Evolutionary conservation across 257 asterid genomes (phyloP), one percentile per base, ranked within the genome.

Genomic region (Solanum paucissectum): DNA sequence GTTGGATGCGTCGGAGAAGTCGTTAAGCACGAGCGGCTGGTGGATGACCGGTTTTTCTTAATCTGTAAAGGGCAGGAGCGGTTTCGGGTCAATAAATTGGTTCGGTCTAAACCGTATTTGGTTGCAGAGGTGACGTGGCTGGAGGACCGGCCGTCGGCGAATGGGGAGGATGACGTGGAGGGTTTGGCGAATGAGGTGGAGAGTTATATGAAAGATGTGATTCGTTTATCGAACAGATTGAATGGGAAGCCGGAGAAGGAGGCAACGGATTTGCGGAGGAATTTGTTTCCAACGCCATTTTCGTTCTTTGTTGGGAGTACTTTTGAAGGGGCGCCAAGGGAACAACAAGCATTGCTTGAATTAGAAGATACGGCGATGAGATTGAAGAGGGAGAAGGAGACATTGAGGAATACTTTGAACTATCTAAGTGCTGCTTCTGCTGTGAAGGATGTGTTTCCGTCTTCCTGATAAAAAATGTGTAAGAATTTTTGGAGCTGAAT

Each of bases 1-100:
- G 98, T 97, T 13, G 99, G 99, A 52, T 97, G 99, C 92, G 99
- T 97, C 62, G 99, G 99, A 14, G 98, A 97, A 62, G 94, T 97
- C 14, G 93, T 97, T 77, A 95, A 95, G 83, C 99, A 97, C 90
- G 99, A 97, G 92, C 94, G 98, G 29, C 97, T 97, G 76, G 98
- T 92, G 62, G 99, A 97, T 85, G 99, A 97, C 87, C 93, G 99
- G 0, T 97, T 97, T 91, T 95, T 95, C 89, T 90, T 97, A 12
- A 95, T 95, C 83, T 97, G 99, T 81, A 97, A 97, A 81, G 99
- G 99, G 1, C 99, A 97, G 90, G 99, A 97, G 89, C 95, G 99
- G 3, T 97, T 97, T 88, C 95, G 99, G 36, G 98, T 97, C 69
- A 93, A 93, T 12, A 92, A 90, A 72, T 71, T 95, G 37, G 93